phyloP scores from a whole-genome alignment of 306 rosid genomes.

The Vicia sativa region DNA sequence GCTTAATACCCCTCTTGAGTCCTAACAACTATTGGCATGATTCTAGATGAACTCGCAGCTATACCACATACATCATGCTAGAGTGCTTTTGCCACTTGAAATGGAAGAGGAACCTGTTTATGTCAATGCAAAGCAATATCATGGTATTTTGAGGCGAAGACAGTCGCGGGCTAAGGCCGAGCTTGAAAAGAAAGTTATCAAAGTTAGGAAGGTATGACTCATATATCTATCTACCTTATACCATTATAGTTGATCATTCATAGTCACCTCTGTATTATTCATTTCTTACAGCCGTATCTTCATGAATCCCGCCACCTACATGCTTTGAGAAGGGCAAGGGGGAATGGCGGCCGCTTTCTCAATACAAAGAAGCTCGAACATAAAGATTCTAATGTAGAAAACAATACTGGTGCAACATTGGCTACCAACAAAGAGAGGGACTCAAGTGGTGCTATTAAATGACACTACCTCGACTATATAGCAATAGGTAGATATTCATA shows the following conservation, averaged over 20 bases:
- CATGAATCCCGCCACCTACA: slow-evolving; percentile 88
- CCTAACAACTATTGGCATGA: slow-evolving; percentile 36
- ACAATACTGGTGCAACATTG: slow-evolving; percentile 35
- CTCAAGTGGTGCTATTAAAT: slow-evolving; percentile 55
- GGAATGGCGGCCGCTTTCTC: slow-evolving; percentile 86
- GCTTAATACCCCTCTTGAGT: neutral
- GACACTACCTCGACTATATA: slow-evolving; percentile 32
- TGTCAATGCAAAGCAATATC: slow-evolving; percentile 94
- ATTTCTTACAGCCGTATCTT: slow-evolving; percentile 75
- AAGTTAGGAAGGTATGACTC: slow-evolving; percentile 69
- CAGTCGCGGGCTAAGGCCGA: slow-evolving; percentile 92
- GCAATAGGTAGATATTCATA: slow-evolving; percentile 28
- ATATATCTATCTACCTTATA: slow-evolving; percentile 1
- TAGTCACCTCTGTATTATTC: slow-evolving; percentile 20
- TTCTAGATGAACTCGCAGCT: slow-evolving; percentile 65
- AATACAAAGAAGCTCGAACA: slow-evolving; percentile 65
- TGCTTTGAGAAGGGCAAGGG: slow-evolving; percentile 91
- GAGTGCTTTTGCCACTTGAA: slow-evolving; percentile 86
- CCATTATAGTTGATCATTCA: slow-evolving; percentile 16
- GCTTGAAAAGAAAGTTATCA: slow-evolving; percentile 68
- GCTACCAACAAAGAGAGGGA: slow-evolving; percentile 47
- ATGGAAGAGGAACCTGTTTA: slow-evolving; percentile 93
- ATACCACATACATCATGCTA: slow-evolving; percentile 67
- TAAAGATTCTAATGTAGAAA: slow-evolving; percentile 32
- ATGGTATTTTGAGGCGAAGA: slow-evolving; percentile 87